Conservation (phyloP, 2,329 filamentous ascomycete species). For the Penicillium hordei region DNA sequence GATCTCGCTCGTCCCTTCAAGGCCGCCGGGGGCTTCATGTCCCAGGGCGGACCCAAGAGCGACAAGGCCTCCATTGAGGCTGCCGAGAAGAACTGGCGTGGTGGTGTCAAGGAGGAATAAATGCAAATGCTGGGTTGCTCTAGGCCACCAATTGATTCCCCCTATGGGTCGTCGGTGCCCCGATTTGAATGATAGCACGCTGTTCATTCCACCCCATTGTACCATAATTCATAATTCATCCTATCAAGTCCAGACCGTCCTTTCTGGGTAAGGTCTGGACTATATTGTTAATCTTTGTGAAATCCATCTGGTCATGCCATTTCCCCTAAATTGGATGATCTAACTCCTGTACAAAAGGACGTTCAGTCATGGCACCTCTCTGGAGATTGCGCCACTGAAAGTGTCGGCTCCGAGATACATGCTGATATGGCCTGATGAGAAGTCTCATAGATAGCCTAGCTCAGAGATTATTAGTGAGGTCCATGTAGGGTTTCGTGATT, state of each 20-base stretch:
- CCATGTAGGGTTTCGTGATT: background rate
- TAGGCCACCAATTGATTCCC: background rate
- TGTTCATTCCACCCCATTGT: slow-evolving; percentile 2
- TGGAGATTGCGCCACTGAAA: background rate
- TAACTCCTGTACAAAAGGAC: background rate
- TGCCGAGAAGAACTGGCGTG: slow-evolving; percentile 51
- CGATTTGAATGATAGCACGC: slow-evolving; percentile 1
- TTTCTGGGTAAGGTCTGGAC: background rate
- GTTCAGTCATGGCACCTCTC: background rate
- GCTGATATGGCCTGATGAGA: slow-evolving; percentile 4
- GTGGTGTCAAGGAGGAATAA: slow-evolving; percentile 54
- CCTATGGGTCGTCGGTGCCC: background rate
- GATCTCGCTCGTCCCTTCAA: slow-evolving; percentile 98
- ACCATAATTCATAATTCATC: slow-evolving; percentile 8
- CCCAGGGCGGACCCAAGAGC: slow-evolving; percentile 70
- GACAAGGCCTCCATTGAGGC: slow-evolving; percentile 74
- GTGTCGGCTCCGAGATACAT: background rate
- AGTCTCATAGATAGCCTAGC: background rate
- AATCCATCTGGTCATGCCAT: background rate
- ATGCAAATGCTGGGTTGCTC: background rate
- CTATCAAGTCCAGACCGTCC: background rate
- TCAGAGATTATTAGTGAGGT: background rate
- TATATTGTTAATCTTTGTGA: background rate
- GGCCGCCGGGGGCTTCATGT: slow-evolving; percentile 77
- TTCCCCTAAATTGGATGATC: background rate